A percentile compares a stretch with the other conserved stretches of the same genome.
Conservation (phyloP, 2,329 filamentous ascomycete genomes). For the Colletotrichum noveboracense region DNA sequence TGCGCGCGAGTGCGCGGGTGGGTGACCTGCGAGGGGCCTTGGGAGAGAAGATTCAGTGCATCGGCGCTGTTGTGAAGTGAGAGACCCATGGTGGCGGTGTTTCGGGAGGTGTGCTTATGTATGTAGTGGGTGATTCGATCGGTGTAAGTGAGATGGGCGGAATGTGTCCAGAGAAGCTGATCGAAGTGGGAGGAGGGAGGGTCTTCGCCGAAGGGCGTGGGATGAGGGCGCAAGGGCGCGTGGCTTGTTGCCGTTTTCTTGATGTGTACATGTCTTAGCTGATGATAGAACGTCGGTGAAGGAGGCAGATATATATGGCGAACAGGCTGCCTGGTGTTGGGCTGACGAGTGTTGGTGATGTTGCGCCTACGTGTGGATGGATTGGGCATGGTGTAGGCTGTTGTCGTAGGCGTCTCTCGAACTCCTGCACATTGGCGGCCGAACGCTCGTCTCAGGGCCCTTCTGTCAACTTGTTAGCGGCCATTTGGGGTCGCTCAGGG, state of each 20-base stretch:
- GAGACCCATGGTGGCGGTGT: neutral
- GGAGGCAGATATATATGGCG: neutral
- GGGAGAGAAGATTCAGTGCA: conserved; percentile 1
- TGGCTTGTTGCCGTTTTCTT: neutral
- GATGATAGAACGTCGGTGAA: neutral
- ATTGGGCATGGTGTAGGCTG: neutral
- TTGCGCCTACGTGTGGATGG: neutral
- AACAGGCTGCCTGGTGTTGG: neutral
- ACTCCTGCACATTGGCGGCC: neutral
- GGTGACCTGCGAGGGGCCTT: conserved; percentile 1
- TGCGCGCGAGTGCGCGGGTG: neutral
- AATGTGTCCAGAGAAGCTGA: neutral
- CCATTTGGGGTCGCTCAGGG: neutral
- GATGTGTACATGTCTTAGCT: neutral
- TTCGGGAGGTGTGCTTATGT: neutral
- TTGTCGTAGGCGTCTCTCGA: neutral
- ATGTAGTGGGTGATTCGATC: neutral
- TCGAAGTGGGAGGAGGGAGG: neutral
- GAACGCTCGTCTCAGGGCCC: neutral
- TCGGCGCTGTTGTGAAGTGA: conserved; percentile 1
- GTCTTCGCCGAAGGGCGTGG: neutral
- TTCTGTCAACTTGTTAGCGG: neutral
- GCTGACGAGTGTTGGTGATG: neutral
- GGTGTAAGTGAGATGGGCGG: neutral
- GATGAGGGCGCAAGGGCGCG: neutral